These are phyloP conservation scores for Lecanicillium sp. DNA, from an alignment of 2,329 filamentous ascomycete species.

Conservation along the genomic window DNA sequence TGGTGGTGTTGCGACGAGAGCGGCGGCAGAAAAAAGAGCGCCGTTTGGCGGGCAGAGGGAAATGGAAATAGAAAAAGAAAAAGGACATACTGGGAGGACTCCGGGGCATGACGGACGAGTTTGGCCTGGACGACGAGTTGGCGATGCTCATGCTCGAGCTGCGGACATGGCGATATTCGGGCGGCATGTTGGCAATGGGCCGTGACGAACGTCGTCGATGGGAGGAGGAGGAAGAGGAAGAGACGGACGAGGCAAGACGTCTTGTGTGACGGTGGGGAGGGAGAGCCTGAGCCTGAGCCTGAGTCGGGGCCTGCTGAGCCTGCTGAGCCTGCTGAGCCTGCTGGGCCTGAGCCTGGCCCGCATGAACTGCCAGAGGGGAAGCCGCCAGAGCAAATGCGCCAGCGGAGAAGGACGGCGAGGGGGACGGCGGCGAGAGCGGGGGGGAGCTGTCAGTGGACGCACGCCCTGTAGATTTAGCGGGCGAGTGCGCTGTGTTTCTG, in stretches of 20 bases:
- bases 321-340: no score
- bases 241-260: conserved; percentile 14
- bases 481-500: not conserved
- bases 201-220: conserved; percentile 13
- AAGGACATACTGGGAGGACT: conserved; percentile 56
- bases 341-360: no score
- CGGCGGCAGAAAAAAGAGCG: conserved; percentile 8
- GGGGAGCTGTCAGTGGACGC: conserved; percentile 5
- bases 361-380: no score
- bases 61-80: conserved; percentile 8
- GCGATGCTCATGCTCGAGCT: conserved; percentile 51
- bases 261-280: conserved; percentile 14
- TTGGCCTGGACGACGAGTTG: conserved; percentile 28
- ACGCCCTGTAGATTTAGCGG: no score
- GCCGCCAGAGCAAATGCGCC: no score
- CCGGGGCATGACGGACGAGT: conserved; percentile 53
- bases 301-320: no score
- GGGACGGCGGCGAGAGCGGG: not conserved
- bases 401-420: conserved; percentile 3
- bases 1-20: no score
- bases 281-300: no score
- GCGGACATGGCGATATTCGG: conserved; percentile 52
- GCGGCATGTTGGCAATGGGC: conserved; percentile 26
- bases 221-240: conserved; percentile 12
- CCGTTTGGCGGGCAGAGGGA: conserved; percentile 7